Conservation (phyloP, 192 early-diverging fungal genomes). For the Ambispora gerdemannii region DNA sequence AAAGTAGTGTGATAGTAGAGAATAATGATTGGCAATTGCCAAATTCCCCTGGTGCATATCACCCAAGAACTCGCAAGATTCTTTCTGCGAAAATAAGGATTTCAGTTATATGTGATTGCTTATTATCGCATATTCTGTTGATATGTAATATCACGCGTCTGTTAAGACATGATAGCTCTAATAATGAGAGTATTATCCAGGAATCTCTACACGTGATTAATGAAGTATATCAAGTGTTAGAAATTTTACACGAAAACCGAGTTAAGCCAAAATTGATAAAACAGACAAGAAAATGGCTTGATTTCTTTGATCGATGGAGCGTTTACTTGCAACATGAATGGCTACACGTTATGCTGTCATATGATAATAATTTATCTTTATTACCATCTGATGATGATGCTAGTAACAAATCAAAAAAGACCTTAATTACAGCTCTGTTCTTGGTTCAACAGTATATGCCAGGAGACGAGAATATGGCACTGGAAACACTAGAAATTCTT, state of each 20-base stretch:
- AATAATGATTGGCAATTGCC: constrained; percentile 18
- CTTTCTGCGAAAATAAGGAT: not conserved
- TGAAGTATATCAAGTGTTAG: not conserved
- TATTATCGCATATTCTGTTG: not conserved
- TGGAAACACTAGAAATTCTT: not conserved
- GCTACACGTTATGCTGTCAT: not conserved
- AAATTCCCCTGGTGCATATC: constrained; percentile 27
- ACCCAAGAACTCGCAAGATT: not conserved
- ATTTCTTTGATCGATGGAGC: constrained; percentile 15
- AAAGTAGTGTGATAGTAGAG: too few species aligned
- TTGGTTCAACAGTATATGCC: not conserved
- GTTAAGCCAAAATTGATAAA: not conserved
- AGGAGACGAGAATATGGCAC: constrained; percentile 20
- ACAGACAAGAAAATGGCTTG: constrained; percentile 4
- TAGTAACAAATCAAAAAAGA: not conserved
- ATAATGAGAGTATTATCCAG: not conserved
- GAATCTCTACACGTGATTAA: not conserved
- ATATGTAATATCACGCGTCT: not conserved
- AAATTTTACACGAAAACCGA: not conserved
- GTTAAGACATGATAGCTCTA: not conserved
- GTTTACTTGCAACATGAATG: constrained; percentile 28
- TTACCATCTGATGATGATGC: not conserved
- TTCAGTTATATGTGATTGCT: constrained; percentile 12
- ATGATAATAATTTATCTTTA: not conserved
- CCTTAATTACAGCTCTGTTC: not conserved